A percentile compares a stretch with the other conserved stretches of the same genome.
These are phyloP conservation scores for Monosporozyma yasuniensis DNA, from an alignment of 805 yeast genomes.

Conservation along the genomic window DNA sequence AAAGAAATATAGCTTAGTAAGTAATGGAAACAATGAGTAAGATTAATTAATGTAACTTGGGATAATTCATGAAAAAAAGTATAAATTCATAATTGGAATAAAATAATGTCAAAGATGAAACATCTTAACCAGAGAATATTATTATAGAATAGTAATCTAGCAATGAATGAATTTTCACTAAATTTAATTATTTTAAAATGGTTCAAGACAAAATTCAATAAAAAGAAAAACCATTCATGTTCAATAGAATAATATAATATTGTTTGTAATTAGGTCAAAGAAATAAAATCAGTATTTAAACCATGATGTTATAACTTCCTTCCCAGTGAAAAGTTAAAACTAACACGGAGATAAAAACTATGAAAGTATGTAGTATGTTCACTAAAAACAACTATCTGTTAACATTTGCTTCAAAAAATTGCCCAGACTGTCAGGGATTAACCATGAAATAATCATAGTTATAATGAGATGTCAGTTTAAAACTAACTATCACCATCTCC, in stretches of 20 bases:
- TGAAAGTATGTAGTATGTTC: neutral
- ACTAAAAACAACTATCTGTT: neutral
- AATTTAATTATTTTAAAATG: neutral
- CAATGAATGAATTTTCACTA: neutral
- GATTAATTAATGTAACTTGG: neutral
- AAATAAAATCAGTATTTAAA: neutral
- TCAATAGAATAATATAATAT: neutral
- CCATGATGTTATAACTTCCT: neutral
- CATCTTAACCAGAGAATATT: neutral
- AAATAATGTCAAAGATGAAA: neutral
- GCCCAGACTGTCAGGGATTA: conserved; percentile 1
- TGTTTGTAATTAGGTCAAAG: neutral
- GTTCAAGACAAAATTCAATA: neutral
- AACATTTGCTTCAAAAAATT: neutral
- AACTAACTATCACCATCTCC: neutral
- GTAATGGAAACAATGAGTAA: neutral
- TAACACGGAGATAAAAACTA: neutral
- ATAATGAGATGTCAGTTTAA: neutral
- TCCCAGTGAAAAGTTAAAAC: neutral
- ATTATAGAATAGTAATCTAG: neutral
- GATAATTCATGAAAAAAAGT: neutral
- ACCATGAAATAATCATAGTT: neutral
- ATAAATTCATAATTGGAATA: neutral
- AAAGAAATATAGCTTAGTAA: neutral
- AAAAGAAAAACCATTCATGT: neutral